Percentiles rank a stretch among this genome's conserved stretches.
phyloP scores from a whole-genome alignment of 176 grass and related monocot genomes.

The Eleusine coracana region DNA sequence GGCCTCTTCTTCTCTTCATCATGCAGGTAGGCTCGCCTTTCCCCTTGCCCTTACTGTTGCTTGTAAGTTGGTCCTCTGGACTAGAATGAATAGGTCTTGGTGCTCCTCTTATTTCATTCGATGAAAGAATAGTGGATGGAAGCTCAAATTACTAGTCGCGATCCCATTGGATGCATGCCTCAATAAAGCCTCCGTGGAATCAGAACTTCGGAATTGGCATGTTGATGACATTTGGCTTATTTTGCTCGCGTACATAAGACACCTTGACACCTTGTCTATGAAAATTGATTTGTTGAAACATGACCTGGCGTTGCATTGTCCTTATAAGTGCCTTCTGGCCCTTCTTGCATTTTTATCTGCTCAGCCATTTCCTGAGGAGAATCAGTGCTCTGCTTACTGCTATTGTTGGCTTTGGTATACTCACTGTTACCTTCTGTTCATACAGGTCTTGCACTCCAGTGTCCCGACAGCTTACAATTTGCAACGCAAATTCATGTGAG shows the following conservation, averaged over 20 bases:
- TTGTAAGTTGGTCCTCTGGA: neutral
- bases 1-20: conserved; percentile 15
- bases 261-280: neutral
- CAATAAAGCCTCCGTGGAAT: neutral
- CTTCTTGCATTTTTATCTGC: neutral
- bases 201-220: neutral
- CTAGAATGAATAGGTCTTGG: neutral
- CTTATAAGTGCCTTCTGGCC: neutral
- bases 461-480: conserved; percentile 40
- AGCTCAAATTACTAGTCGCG: neutral
- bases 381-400: neutral
- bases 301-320: neutral
- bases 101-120: neutral
- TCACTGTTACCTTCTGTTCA: conserved; percentile 13
- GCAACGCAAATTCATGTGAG: conserved; percentile 66
- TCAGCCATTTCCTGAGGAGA: neutral
- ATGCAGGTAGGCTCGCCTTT: conserved; percentile 17
- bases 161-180: neutral
- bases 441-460: conserved; percentile 54
- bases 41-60: neutral
- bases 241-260: neutral
- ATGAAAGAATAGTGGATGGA: neutral
- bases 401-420: neutral
- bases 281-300: neutral
- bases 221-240: neutral